Percentiles rank a stretch among this genome's conserved stretches.
Evolutionary conservation across 2,329 filamentous ascomycete genomes (phyloP).

Genomic region (Alternaria angustiovoidea): DNA sequence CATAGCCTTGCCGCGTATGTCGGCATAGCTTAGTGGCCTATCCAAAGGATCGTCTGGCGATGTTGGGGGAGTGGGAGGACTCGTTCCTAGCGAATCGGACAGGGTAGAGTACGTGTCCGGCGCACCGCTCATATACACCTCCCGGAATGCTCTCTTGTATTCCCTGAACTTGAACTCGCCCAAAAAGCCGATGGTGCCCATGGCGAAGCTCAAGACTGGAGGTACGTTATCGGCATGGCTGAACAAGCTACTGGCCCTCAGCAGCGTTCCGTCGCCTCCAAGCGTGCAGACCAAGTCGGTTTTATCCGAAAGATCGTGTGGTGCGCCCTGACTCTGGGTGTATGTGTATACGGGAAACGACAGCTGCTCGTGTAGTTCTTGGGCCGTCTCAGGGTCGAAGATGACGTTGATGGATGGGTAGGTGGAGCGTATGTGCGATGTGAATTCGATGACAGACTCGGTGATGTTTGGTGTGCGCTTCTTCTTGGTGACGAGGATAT

Average conservation of each 20-base stretch:
- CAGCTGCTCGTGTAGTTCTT: conserved; percentile 73
- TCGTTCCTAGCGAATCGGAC: conserved; percentile 75
- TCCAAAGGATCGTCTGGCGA: conserved; percentile 62
- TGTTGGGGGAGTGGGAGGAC: conserved; percentile 71
- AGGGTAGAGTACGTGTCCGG: conserved; percentile 61
- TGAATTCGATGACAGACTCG: conserved; percentile 65
- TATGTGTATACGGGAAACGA: conserved; percentile 68
- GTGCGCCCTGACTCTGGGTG: conserved; percentile 48
- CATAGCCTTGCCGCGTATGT: conserved; percentile 81
- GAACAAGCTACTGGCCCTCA: conserved; percentile 86
- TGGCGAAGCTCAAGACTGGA: conserved; percentile 92
- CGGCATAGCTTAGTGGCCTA: conserved; percentile 66
- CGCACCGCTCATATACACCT: conserved; percentile 86
- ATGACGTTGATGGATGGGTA: conserved; percentile 85
- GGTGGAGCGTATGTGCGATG: conserved; percentile 75
- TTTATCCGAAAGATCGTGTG: conserved; percentile 69
- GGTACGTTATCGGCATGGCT: conserved; percentile 82
- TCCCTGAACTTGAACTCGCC: conserved; percentile 97
- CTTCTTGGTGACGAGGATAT: conserved; percentile 74
- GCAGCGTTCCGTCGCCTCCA: conserved; percentile 90
- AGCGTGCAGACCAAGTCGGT: conserved; percentile 90
- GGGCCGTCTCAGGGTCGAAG: conserved; percentile 79
- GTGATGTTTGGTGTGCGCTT: conserved; percentile 65
- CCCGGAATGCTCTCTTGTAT: conserved; percentile 88
- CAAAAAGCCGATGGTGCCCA: conserved; percentile 94